These are phyloP conservation scores for Rhizophagus clarus DNA, from an alignment of 192 early-diverging fungal genomes.

Conservation along the genomic window DNA sequence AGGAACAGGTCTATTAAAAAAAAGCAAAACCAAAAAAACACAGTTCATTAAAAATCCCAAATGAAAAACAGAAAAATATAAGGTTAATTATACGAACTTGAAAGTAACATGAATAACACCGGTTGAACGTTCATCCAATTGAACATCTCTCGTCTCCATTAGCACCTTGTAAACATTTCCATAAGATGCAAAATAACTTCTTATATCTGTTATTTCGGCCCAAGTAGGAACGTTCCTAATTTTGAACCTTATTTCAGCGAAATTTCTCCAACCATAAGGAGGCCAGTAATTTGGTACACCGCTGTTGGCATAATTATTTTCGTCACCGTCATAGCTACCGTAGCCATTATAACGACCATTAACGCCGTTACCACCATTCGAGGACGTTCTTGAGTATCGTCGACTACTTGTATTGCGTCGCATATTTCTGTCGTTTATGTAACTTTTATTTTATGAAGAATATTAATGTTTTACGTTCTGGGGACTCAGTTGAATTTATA, in stretches of 20 bases:
- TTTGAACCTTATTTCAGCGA: conserved; percentile 6
- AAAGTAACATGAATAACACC: conserved; percentile 24
- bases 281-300: background rate
- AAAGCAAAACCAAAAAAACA: too few relatives aligned
- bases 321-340: too few relatives aligned
- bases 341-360: background rate
- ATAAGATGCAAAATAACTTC: conserved; percentile 19
- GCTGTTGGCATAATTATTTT: background rate
- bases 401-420: too few relatives aligned
- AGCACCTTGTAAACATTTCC: conserved; percentile 32
- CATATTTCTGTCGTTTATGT: too few relatives aligned
- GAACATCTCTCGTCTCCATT: conserved; percentile 23
- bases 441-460: too few relatives aligned
- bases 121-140: background rate
- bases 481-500: too few relatives aligned
- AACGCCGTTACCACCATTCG: background rate
- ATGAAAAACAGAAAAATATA: conserved; percentile 5
- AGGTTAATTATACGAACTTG: conserved; percentile 15
- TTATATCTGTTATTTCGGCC: conserved; percentile 19
- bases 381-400: too few relatives aligned
- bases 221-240: conserved; percentile 22
- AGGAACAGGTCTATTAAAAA: background rate
- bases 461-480: too few relatives aligned
- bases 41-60: background rate
- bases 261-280: background rate